Conservation (phyloP, 2,329 filamentous ascomycete genomes). For the Claviceps spartinae region DNA sequence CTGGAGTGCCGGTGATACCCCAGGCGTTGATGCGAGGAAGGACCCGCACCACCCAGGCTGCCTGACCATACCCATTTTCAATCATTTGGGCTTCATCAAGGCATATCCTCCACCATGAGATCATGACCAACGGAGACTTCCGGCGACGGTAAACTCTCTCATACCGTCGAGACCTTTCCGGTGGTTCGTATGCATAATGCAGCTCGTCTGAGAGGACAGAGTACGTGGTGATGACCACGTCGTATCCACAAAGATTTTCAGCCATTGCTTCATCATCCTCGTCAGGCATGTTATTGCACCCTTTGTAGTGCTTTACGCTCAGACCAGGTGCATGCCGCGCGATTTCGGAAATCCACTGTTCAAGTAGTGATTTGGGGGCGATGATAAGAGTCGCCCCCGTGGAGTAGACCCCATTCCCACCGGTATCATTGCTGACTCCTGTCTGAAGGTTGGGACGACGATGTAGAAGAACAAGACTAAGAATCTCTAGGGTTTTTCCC, state of each 20-base stretch:
- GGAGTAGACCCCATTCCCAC: constrained; percentile 31
- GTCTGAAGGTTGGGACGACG: constrained; percentile 4
- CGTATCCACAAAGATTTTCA: constrained; percentile 32
- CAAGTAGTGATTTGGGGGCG: constrained; percentile 39
- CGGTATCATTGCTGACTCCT: constrained; percentile 10
- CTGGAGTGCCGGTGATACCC: constrained; percentile 79
- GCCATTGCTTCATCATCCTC: constrained; percentile 27
- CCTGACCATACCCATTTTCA: constrained; percentile 73
- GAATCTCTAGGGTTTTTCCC: constrained; percentile 66
- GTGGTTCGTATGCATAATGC: constrained; percentile 58
- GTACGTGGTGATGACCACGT: constrained; percentile 53
- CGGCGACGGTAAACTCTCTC: constrained; percentile 51
- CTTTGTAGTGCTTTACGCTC: constrained; percentile 42
- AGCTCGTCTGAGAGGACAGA: constrained; percentile 66
- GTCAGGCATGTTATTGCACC: constrained; percentile 25
- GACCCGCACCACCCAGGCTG: constrained; percentile 63
- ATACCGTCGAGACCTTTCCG: constrained; percentile 53
- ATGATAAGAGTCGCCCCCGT: constrained; percentile 49
- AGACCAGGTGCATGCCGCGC: constrained; percentile 43
- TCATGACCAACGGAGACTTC: constrained; percentile 63
- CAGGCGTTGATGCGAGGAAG: constrained; percentile 80
- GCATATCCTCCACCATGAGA: constrained; percentile 79
- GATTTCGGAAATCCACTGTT: constrained; percentile 51
- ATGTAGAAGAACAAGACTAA: constrained; percentile 56
- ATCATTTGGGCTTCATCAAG: constrained; percentile 83